phyloP scores from a whole-genome alignment of 75 land plant species.

The Pseudotsuga menziesii region DNA sequence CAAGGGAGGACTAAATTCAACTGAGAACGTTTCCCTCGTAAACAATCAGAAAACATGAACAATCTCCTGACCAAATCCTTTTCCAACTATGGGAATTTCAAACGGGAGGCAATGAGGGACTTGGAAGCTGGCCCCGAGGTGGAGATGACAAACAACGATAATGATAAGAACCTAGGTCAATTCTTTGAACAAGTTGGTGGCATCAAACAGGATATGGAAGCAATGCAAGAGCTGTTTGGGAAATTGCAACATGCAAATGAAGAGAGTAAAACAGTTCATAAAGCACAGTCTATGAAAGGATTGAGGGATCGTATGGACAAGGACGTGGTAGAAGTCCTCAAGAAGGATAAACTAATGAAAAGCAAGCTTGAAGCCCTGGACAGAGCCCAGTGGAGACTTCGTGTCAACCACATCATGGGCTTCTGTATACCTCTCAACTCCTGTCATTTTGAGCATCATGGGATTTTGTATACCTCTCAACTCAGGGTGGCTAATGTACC shows the following conservation, averaged over 20 bases:
- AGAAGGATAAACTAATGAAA: slow-evolving; percentile 44
- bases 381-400: too few relatives aligned
- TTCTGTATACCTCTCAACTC: too few relatives aligned
- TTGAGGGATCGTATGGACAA: slow-evolving; percentile 56
- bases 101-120: slow-evolving; percentile 48
- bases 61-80: slow-evolving; percentile 63
- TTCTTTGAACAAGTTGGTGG: slow-evolving; percentile 78
- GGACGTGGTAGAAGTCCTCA: slow-evolving; percentile 50
- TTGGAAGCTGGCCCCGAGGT: slow-evolving; percentile 16
- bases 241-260: slow-evolving; percentile 54
- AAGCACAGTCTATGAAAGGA: slow-evolving; percentile 53
- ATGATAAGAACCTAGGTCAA: slow-evolving; percentile 38
- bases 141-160: slow-evolving; percentile 25
- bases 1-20: too few relatives aligned
- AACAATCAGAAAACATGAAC: slow-evolving; percentile 42
- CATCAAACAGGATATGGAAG: slow-evolving; percentile 67
- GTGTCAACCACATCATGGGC: too few relatives aligned
- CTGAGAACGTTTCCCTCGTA: too few relatives aligned
- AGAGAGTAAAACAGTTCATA: slow-evolving; percentile 57
- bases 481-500: too few relatives aligned
- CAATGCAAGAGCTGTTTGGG: slow-evolving; percentile 36
- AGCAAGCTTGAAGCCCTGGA: slow-evolving; percentile 66
- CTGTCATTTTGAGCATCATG: too few relatives aligned
- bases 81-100: slow-evolving; percentile 50
- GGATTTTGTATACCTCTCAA: too few relatives aligned